A percentile compares a stretch with the other conserved stretches of the same genome.
These are phyloP conservation scores for Gynandropsis gynandra DNA, from an alignment of 345 rosid species.

Conservation along the genomic window DNA sequence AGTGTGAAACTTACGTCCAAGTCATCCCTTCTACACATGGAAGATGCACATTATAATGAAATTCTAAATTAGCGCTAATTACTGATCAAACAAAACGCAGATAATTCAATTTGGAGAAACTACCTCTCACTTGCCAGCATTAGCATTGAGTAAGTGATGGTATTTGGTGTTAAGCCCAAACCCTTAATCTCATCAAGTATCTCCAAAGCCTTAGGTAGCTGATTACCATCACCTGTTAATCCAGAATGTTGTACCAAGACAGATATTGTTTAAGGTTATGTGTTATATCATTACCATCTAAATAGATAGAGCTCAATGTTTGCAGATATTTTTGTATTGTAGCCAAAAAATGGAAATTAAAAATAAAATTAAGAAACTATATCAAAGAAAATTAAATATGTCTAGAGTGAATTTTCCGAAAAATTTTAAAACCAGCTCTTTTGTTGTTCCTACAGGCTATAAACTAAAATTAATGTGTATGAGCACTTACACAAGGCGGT, in stretches of 20 bases:
- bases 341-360: no score
- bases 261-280: constrained; percentile 11
- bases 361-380: no score
- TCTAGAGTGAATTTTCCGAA: no score
- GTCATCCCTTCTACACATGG: constrained; percentile 64
- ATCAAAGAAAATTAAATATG: no score
- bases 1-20: constrained; percentile 57
- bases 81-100: constrained; percentile 15
- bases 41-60: constrained; percentile 11
- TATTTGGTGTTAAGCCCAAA: constrained; percentile 53
- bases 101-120: constrained; percentile 16
- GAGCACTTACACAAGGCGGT: constrained; percentile 75
- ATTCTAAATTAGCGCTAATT: constrained; percentile 11
- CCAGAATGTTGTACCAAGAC: constrained; percentile 17
- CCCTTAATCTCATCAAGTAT: constrained; percentile 66
- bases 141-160: constrained; percentile 76
- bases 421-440: no score
- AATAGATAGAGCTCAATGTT: no score
- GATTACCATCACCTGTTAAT: constrained; percentile 77
- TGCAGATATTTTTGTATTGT: no score
- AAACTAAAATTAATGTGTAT: neutral
- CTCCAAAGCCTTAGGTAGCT: constrained; percentile 69
- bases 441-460: neutral
- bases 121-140: constrained; percentile 82
- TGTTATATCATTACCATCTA: constrained; percentile 2